Percentiles rank a stretch among this genome's conserved stretches.
Evolutionary conservation across 495 filamentous ascomycete species (phyloP).

Genomic region (Trichoderma reesei): DNA sequence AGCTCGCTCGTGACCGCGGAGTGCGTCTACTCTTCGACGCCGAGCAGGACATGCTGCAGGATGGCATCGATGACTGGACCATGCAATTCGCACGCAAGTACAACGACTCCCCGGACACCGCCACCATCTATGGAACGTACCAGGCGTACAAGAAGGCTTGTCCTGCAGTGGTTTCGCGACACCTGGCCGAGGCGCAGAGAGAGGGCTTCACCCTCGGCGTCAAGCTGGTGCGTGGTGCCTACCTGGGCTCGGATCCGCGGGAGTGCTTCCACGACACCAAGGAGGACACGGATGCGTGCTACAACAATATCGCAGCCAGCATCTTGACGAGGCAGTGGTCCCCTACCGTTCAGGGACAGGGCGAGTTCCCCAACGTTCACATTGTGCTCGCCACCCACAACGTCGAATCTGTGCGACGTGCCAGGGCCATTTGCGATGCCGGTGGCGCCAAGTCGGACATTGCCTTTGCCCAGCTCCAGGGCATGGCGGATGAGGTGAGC

Average conservation of each 20-base stretch:
- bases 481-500: constrained; percentile 94
- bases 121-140: constrained; percentile 50
- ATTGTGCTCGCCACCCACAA: constrained; percentile 91
- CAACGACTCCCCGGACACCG: constrained; percentile 49
- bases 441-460: constrained; percentile 44
- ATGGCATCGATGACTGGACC: constrained; percentile 79
- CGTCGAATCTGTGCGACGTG: constrained; percentile 64
- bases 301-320: constrained; percentile 29
- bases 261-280: constrained; percentile 72
- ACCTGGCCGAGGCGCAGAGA: constrained; percentile 53
- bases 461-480: constrained; percentile 83
- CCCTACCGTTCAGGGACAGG: constrained; percentile 34
- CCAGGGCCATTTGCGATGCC: constrained; percentile 38
- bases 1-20: constrained; percentile 58
- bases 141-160: constrained; percentile 77
- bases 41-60: constrained; percentile 73
- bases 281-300: constrained; percentile 55
- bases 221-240: constrained; percentile 89
- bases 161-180: constrained; percentile 50
- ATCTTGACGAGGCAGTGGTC: constrained; percentile 34
- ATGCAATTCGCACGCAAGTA: constrained; percentile 65
- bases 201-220: constrained; percentile 74
- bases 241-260: constrained; percentile 70
- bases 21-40: constrained; percentile 81
- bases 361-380: constrained; percentile 52